Percentiles rank a stretch among this genome's conserved stretches.
phyloP scores from a whole-genome alignment of 495 filamentous ascomycete genomes.

The Daldinia concentrica region DNA sequence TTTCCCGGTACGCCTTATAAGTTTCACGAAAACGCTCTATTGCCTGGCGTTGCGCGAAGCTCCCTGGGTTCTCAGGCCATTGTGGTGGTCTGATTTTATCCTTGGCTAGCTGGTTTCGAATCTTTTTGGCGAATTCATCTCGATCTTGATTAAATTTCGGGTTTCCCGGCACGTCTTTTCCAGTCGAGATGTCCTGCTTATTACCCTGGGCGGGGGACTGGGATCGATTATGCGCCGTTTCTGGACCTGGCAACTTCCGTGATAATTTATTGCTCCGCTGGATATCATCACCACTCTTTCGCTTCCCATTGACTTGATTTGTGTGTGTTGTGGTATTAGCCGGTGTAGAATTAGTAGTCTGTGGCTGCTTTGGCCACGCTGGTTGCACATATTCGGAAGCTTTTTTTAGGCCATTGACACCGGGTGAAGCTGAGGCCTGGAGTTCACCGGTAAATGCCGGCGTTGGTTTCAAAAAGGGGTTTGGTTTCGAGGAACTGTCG shows the following conservation, averaged over 20 bases:
- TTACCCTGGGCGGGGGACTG: background rate
- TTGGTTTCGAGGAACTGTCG: conserved; percentile 4
- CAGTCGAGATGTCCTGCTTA: background rate
- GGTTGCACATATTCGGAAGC: conserved; percentile 37
- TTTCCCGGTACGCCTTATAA: conserved; percentile 72
- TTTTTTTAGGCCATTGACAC: conserved; percentile 1
- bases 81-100: conserved; percentile 56
- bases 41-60: conserved; percentile 51
- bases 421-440: background rate
- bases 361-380: conserved; percentile 37
- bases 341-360: background rate
- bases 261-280: conserved; percentile 24
- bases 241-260: conserved; percentile 12
- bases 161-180: background rate
- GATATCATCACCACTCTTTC: conserved; percentile 19
- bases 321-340: background rate
- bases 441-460: background rate
- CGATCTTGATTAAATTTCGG: conserved; percentile 21
- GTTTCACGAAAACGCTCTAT: conserved; percentile 56
- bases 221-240: conserved; percentile 7
- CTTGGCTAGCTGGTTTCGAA: conserved; percentile 53
- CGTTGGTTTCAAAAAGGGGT: conserved; percentile 5
- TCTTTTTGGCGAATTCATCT: conserved; percentile 51
- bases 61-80: conserved; percentile 55
- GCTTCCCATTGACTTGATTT: conserved; percentile 20